Conservation (phyloP, 345 rosid genomes). For the Citrus maxima region DNA sequence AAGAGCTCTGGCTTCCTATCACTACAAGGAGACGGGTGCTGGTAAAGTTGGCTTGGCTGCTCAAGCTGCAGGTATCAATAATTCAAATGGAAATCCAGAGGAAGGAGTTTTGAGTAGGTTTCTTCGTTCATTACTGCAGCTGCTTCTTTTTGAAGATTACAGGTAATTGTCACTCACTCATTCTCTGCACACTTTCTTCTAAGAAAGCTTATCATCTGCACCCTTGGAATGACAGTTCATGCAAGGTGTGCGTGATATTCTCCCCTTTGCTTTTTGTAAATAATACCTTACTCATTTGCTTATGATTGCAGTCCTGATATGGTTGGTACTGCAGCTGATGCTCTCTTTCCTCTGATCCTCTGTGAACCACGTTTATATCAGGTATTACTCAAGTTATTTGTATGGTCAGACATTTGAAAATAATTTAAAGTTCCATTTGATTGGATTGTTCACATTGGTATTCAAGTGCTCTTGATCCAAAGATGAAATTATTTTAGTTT, state of each 20-base stretch:
- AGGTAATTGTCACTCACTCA: slow-evolving; percentile 38
- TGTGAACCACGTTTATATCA: slow-evolving; percentile 87
- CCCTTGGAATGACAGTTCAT: neutral
- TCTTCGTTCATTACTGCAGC: slow-evolving; percentile 67
- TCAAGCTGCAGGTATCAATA: slow-evolving; percentile 51
- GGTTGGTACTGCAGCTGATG: slow-evolving; percentile 93
- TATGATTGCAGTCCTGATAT: slow-evolving; percentile 66
- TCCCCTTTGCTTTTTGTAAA: neutral
- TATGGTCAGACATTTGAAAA: neutral
- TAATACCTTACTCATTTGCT: neutral
- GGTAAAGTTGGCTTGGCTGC: slow-evolving; percentile 72
- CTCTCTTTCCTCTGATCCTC: slow-evolving; percentile 90
- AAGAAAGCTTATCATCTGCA: neutral
- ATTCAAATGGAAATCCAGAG: slow-evolving; percentile 50
- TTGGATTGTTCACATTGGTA: neutral
- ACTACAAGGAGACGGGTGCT: slow-evolving; percentile 65
- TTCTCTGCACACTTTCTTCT: neutral
- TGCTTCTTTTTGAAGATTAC: slow-evolving; percentile 91
- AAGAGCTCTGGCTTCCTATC: slow-evolving; percentile 86
- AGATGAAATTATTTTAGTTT: neutral
- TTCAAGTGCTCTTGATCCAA: neutral
- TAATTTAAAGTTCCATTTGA: neutral
- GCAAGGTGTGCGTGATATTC: neutral
- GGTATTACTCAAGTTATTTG: slow-evolving; percentile 36
- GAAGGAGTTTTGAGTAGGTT: slow-evolving; percentile 76